Conservation (phyloP, 768 basidiomycete species). For the Boletellus ananiceps region DNA sequence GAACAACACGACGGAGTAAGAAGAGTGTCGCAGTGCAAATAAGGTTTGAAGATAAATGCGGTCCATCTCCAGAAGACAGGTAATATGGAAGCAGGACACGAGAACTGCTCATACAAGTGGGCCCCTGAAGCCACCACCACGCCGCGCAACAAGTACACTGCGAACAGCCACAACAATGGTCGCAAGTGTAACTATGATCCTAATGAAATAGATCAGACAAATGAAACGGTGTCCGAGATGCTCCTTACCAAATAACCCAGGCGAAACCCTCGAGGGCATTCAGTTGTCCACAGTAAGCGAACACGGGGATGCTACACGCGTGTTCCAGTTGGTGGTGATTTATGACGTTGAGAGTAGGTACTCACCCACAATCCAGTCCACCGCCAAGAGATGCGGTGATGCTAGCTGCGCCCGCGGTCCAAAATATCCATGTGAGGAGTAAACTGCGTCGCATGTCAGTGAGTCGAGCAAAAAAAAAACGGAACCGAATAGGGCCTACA, state of each 20-base stretch:
- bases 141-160: conserved; percentile 52
- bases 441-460: conserved; percentile 40
- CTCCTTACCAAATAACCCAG: conserved; percentile 66
- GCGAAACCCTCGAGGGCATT: conserved; percentile 73
- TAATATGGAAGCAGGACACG: not conserved
- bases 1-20: conserved; percentile 1
- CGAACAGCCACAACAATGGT: conserved; percentile 57
- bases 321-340: not conserved
- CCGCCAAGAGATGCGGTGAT: conserved; percentile 66
- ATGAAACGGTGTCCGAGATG: not conserved
- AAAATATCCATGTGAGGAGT: conserved; percentile 69
- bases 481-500: conserved; percentile 40
- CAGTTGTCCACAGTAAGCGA: conserved; percentile 69
- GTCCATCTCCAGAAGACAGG: conserved; percentile 5
- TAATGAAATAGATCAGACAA: conserved; percentile 22
- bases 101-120: conserved; percentile 35
- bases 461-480: not conserved
- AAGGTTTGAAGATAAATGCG: not conserved
- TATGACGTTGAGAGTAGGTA: not conserved
- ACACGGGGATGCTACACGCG: conserved; percentile 32
- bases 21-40: conserved; percentile 16
- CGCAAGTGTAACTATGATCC: conserved; percentile 61
- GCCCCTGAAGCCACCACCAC: conserved; percentile 66
- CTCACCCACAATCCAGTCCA: conserved; percentile 63
- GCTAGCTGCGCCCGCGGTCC: conserved; percentile 69